Conservation (phyloP, 192 early-diverging fungal species). For the Funneliformis geosporum region DNA sequence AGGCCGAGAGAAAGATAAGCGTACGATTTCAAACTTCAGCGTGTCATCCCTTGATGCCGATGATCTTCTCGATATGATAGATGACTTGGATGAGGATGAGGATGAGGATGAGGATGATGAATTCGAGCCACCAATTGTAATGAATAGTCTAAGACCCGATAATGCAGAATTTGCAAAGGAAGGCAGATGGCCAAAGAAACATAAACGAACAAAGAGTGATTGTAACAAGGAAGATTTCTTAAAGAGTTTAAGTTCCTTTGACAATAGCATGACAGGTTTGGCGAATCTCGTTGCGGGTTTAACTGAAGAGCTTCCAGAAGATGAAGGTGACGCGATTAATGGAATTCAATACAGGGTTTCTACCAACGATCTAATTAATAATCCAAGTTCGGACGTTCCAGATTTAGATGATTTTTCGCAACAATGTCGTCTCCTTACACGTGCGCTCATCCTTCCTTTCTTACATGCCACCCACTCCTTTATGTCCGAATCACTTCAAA, state of each 20-base stretch:
- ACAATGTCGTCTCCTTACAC: conserved; percentile 45
- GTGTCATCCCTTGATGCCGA: background rate
- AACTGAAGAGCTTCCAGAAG: background rate
- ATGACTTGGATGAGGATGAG: conserved; percentile 20
- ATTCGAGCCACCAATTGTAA: background rate
- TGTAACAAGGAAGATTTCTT: conserved; percentile 10
- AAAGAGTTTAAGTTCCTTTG: background rate
- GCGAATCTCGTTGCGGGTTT: background rate
- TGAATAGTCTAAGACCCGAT: background rate
- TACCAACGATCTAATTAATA: conserved; percentile 25
- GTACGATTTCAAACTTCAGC: conserved; percentile 6
- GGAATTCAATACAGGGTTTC: conserved; percentile 1
- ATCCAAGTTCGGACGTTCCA: conserved; percentile 32
- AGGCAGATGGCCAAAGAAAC: background rate
- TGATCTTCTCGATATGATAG: background rate
- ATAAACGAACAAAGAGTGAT: background rate
- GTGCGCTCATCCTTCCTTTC: conserved; percentile 46
- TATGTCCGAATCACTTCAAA: conserved; percentile 38
- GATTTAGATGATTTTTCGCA: conserved; percentile 47
- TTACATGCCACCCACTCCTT: conserved; percentile 45
- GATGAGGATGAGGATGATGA: conserved; percentile 27
- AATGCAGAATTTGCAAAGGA: background rate
- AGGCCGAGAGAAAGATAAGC: conserved; percentile 32
- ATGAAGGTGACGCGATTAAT: background rate
- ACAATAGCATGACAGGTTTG: background rate